Evolutionary conservation across 164 flowering plant species (phyloP), one percentile per base, ranked within the genome.

Genomic region (Macadamia tetraphylla): DNA sequence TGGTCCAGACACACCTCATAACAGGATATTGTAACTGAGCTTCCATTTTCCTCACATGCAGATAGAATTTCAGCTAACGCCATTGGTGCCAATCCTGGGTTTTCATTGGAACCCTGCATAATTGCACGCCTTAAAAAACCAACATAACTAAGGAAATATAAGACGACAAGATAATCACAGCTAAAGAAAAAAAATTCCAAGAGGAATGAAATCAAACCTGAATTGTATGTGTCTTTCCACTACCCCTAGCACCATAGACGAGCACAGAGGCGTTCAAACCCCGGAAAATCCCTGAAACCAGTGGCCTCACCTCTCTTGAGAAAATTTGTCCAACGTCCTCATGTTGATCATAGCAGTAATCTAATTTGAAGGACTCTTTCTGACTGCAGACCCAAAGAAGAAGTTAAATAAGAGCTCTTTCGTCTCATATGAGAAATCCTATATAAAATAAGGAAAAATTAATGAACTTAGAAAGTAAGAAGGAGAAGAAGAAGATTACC

Each of bases 191-290:
- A 4, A 15, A 6, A 23, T 43, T 10, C 12, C 8, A 42, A 17
- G 61, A 14, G 23, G 51, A 13, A 66, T 35, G 46, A 32, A 53
- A 18, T 1, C 62, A 30, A 23, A 88, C 97, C 89, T 87, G 92
- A 69, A 91, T 81, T 29, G 78, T 62, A 58, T 53, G 46, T 23
- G 91, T 83, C 74, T 91, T 91, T 35, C 97, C 94, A 74, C 88
- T 89, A 51, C 84, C 84, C 72, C 71, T 82, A 11, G 92, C 92
- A 71, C 97, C 97, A 74, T 69, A 81, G 15, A 89, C 88, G 76
- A 91, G 69, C 64, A 87, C 69, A 6, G 91, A 73, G 31, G 83
- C 75, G 70, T 80, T 79, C 58, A 29, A 52, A 9, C 92, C 94
- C 55, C 66, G 72, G 65, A 87, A 78, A 51, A 83, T 72, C 10